Base-by-base conservation (phyloP, 306 rosid species). In the Fragaria ananassa region DNA sequence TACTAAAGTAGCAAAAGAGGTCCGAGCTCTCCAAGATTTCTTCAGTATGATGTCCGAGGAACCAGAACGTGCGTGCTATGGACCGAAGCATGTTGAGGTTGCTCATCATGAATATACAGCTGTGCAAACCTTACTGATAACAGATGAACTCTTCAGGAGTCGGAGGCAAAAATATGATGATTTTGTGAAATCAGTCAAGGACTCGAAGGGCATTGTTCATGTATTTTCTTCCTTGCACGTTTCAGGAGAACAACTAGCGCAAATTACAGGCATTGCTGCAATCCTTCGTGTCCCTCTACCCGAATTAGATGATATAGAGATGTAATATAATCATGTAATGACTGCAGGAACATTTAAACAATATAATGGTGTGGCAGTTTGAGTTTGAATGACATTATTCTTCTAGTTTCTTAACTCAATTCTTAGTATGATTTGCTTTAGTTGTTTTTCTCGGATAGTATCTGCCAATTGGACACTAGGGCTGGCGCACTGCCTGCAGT, bases 1-100 rank as follows among this genome's bases (percentile, higher is more conserved):
- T 90, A 95, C 99, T 19, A 93, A 91, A 84, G 99, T 97, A 53
- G 97, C 97, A 46, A 88, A 88, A 79, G 97, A 95, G 97, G 97
- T 95, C 71, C 97, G 86, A 75, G 84, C 80, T 75, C 81, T 95
- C 77, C 85, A 95, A 83, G 97, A 90, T 62, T 95, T 95, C 87
- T 89, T 73, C 68, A 71, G 77, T 90, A 95, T 95, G 99, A 90
- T 92, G 84, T 91, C 97, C 81, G 89, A 90, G 80, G 97, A 90
- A 76, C 70, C 96, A 63, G 71, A 83, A 47, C 97, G 97, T 65
- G 97, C 97, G 35, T 95, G 97, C 81, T 95, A 92, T 86, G 99
- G 99, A 82, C 83, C 84, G 15, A 95, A 92, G 87, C 97, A 95
- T 74, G 96, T 95, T 47, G 99, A 95, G 84, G 92, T 95, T 81